A percentile compares a stretch with the other conserved stretches of the same genome.
These are phyloP conservation scores for Pythium guiyangense DNA, from an alignment of 352 stramenopile species.

Conservation along the genomic window DNA sequence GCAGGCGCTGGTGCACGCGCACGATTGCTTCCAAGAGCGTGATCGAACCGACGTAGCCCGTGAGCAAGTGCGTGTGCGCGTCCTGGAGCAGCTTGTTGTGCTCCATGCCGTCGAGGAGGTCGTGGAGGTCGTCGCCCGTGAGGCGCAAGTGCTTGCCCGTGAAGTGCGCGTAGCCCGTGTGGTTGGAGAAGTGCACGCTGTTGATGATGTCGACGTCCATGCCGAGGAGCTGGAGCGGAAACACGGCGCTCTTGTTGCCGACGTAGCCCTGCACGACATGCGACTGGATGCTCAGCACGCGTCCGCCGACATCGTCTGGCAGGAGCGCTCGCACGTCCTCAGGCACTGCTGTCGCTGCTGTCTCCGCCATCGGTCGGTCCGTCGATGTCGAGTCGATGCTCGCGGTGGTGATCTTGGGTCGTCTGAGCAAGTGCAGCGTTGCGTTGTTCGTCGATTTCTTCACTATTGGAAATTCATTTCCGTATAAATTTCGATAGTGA, in stretches of 20 bases:
- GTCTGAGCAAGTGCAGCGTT: no score
- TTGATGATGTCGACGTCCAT: conserved; percentile 88
- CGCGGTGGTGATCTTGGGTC: no score
- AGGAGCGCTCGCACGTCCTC: conserved; percentile 2
- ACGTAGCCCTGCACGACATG: conserved; percentile 87
- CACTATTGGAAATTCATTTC: no score
- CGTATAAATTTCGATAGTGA: no score
- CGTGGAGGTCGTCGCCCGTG: conserved; percentile 65
- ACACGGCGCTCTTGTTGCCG: conserved; percentile 84
- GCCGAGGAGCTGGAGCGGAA: conserved; percentile 78
- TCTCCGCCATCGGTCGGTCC: not conserved
- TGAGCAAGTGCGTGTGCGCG: conserved; percentile 77
- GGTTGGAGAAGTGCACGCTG: conserved; percentile 87
- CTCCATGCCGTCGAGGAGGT: conserved; percentile 76
- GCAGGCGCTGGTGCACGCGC: conserved; percentile 52
- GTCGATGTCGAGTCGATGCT: not conserved
- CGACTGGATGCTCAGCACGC: conserved; percentile 86
- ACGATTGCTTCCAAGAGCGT: conserved; percentile 71
- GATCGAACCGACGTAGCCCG: conserved; percentile 73
- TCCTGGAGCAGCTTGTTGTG: conserved; percentile 62
- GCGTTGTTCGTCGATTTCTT: no score
- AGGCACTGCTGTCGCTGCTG: not conserved
- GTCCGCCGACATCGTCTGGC: conserved; percentile 32
- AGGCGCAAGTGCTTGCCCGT: conserved; percentile 67
- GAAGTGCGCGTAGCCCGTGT: conserved; percentile 79